Evolutionary conservation across 2,329 filamentous ascomycete species (phyloP), one percentile per base, ranked within the genome.

Genomic region (Aspergillus piperis): DNA sequence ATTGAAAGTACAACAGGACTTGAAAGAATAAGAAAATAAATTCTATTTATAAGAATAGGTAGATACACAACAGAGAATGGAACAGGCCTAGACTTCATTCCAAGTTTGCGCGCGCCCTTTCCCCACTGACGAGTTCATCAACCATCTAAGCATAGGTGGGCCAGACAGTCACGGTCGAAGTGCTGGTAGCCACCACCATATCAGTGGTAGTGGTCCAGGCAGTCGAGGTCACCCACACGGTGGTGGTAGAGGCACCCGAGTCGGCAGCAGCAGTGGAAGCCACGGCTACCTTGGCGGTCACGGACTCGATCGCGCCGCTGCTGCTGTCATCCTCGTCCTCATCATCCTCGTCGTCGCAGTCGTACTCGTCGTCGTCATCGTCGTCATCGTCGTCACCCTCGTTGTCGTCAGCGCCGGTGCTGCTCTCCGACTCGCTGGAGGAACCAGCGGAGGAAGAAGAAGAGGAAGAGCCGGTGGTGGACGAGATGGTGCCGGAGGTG

Each of bases 81-180:
- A 44, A 44, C 11, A 10, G 32, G 41, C 41, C 41, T 41, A 23
- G 23, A 36, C 32, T 36, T 15, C 32, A 36, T 10, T 30, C 27
- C 11, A 3, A 13, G 10, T 36, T 36, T 36, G 5, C 32, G 11
- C 32, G 25, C 25, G 25, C 32, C 1, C 27, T 30, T 15, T 32
- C 30, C 8, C 30, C 1, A 32, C 30, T 11, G 8, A 4, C 30
- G 25, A 25, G 25, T 25, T 25, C 25, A 25, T 11, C 41, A n/a
- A n/a, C 21, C 36, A 8, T 19, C 58, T 58, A 57, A 32, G 32
- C 17, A 48, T 54, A 55, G 25, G 52, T 60, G n/a, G 58, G 58
- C 58, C 54, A 52, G 10, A 58, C 55, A 27, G 59, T 61, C 17
- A 61, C 39, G 38, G 55, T 58, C 1, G 50, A 49, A n/a, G 59